Base-by-base conservation (phyloP, 108 stramenopile genomes). In the Skeletonema costatum region DNA sequence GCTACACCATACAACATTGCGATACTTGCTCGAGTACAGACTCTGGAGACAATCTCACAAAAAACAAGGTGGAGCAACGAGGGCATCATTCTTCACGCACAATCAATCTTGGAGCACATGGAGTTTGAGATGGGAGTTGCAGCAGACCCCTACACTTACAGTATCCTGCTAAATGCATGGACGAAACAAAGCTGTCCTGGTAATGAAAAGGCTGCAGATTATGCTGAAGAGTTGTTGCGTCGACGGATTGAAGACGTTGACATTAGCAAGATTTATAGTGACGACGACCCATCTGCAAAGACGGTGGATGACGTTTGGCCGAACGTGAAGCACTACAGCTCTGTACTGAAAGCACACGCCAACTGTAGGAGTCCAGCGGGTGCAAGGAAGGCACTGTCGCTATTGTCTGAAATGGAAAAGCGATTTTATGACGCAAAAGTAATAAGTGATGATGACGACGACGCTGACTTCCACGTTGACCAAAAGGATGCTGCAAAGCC, bases 401-500 rank as follows among this genome's bases (percentile, higher is more conserved):
- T 83, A 41, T 71, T 83, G n/a, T 69, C 68, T 46, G 82, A 83
- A 67, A 83, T 83, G 82, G 76, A 83, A 58, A 66, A 63, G 51
- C 60, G 65, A 0, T 77, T 71, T 58, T 64, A 60, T 25, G 48
- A 70, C 46, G 71, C 82, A 48, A 69, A 74, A 32, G 58, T 74
- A 8, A 46, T 77, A 6, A 48, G 58, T 21, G 76, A 73, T 36
- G 56, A 25, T 5, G 48, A 38, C 25, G 65, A 41, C 9, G 19
- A 13, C 30, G 46, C 64, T 31, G 70, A 70, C 39, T 78, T 70
- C 41, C 66, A 79, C 50, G 44, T 73, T 4, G 78, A 79, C 25
- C 63, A 53, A 53, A 68, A 73, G 31, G 68, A 77, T 48, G 67
- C 44, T n/a, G 73, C 82, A 72, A 92, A 92, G 66, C 81, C 88